Base-by-base conservation (phyloP, 371 early-diverging fungal genomes). In the Actinomortierella wolfii region DNA sequence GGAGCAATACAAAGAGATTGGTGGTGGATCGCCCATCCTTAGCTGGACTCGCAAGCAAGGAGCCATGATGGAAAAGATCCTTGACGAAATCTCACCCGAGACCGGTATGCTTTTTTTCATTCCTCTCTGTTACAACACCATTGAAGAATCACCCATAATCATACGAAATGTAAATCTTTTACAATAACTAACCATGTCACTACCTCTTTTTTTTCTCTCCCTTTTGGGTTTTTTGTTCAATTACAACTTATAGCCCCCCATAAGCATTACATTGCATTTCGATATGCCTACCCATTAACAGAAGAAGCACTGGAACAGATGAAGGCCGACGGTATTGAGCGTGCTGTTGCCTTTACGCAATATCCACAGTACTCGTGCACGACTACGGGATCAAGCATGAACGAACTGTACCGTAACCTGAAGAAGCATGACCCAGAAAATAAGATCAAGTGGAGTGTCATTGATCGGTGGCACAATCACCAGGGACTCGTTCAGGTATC, bases 301-400 rank as follows among this genome's bases (percentile, higher is more conserved):
- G 79, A 81, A 7, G 83, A 84, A 23, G 89, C 96, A 1, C 54
- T 97, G 14, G 59, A 81, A 24, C 75, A 86, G 54, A 95, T 97
- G 90, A 81, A 90, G 48, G 56, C 68, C 13, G 97, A 96, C 68
- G 92, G 92, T 3, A 89, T 96, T 2, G 78, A 85, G 54, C 85
- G 93, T 6, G 97, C 92, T 9, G 83, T 97, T 18, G 97, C 96
- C 1, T 93, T 97, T 55, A 89, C 94, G 0, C 92, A 96, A 71
- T 97, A 97, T 76, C 97, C 97, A 54, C 97, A 97, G 79, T 97
- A 95, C 79, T 94, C 94, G 17, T 96, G 98, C 68, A 92, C 96
- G 0, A 97, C 98, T 18, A 96, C 97, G 0, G 98, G 98, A 25
- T 89, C 90, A 68, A 92, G 92, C 61, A 78, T 97, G 61, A 97